phyloP scores from a whole-genome alignment of 129 eudicot species.

The Sambucus nigra region DNA sequence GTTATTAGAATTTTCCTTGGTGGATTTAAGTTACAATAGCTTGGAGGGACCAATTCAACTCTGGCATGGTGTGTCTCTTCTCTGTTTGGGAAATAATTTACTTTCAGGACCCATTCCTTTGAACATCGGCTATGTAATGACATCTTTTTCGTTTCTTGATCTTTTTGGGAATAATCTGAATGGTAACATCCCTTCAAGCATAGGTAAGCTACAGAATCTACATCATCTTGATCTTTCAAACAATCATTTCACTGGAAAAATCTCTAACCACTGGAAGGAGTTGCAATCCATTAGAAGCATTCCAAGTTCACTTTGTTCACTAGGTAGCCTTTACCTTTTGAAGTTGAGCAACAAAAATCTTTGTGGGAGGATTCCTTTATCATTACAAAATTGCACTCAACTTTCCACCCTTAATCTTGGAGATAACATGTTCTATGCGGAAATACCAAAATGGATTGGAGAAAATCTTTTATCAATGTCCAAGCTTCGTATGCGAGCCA shows the following conservation, averaged over 20 bases:
- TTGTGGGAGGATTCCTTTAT: conserved; percentile 10
- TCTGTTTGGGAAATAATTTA: conserved; percentile 6
- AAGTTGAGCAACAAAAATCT: conserved; percentile 10
- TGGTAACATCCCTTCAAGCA: conserved; percentile 8
- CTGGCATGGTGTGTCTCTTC: conserved; percentile 1
- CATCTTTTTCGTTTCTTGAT: conserved; percentile 5
- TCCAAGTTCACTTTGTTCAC: background rate
- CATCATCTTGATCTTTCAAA: background rate
- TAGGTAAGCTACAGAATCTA: background rate
- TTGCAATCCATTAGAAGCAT: background rate
- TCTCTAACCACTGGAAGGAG: background rate
- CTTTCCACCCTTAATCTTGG: conserved; percentile 11
- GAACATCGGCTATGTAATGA: background rate
- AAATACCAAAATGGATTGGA: conserved; percentile 9
- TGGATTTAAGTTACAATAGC: conserved; percentile 10
- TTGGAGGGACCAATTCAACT: conserved; percentile 15
- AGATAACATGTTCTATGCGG: conserved; percentile 5
- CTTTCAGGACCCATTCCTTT: conserved; percentile 10
- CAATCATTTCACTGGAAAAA: conserved; percentile 6
- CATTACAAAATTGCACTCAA: background rate
- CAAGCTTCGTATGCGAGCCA: background rate
- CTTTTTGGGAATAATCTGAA: conserved; percentile 6
- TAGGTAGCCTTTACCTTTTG: background rate
- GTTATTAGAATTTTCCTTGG: background rate
- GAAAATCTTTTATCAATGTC: background rate